phyloP scores from a whole-genome alignment of 2,329 filamentous ascomycete genomes.

The Monosporascus sp. region DNA sequence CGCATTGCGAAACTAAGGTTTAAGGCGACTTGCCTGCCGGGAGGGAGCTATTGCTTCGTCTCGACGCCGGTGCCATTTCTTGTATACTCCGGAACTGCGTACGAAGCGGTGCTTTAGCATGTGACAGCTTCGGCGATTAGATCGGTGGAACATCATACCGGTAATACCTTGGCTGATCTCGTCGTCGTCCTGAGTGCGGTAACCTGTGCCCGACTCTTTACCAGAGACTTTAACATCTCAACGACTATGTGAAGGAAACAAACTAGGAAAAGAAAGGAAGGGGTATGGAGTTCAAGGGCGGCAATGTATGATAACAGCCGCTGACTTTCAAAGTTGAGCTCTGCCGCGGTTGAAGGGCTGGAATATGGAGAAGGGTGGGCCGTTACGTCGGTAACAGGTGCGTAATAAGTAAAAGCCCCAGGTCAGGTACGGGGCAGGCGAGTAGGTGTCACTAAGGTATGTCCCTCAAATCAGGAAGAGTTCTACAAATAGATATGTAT shows the following conservation, averaged over 20 bases:
- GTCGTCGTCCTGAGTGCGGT: conserved; percentile 24
- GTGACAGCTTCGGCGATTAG: not conserved
- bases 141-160: conserved; percentile 13
- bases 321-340: not conserved
- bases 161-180: conserved; percentile 16
- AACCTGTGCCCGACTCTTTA: conserved; percentile 28
- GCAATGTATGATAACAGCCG: not conserved
- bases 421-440: not conserved
- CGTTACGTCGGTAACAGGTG: not conserved
- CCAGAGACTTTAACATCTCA: conserved; percentile 28
- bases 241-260: conserved; percentile 7
- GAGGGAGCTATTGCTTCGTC: conserved; percentile 53
- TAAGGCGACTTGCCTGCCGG: conserved; percentile 37
- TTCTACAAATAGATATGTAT: no score
- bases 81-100: conserved; percentile 23
- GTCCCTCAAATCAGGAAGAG: no score
- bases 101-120: conserved; percentile 8
- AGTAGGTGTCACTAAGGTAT: no score
- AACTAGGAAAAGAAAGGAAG: conserved; percentile 3
- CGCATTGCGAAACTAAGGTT: not conserved
- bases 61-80: conserved; percentile 48
- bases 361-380: not conserved
- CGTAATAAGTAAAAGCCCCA: not conserved
- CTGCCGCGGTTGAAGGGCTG: not conserved
- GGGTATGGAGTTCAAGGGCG: not conserved